These are phyloP conservation scores for Sclerotinia spermophila DNA, from an alignment of 2,329 filamentous ascomycete genomes.

Conservation along the genomic window DNA sequence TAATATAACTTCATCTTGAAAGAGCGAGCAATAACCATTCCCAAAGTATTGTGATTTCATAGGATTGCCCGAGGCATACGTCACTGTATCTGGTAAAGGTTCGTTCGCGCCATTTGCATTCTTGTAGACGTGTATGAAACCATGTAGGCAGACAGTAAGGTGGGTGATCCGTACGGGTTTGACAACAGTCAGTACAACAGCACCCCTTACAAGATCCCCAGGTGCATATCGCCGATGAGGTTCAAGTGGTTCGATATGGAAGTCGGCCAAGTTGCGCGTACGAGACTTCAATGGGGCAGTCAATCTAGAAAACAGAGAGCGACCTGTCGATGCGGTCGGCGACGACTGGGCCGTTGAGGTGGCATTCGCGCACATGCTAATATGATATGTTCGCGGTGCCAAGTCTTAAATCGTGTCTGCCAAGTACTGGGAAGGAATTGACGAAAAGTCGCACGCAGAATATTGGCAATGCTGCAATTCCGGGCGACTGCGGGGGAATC, in stretches of 20 bases:
- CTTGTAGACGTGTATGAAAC: constrained; percentile 76
- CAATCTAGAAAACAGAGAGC: constrained; percentile 41
- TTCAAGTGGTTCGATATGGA: constrained; percentile 72
- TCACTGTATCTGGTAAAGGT: constrained; percentile 38
- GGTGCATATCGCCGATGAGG: constrained; percentile 73
- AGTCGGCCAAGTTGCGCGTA: constrained; percentile 68
- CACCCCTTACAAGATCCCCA: constrained; percentile 69
- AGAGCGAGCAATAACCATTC: constrained; percentile 75
- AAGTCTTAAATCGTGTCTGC: constrained; percentile 26
- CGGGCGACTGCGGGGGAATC: constrained; percentile 15
- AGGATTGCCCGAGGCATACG: constrained; percentile 39
- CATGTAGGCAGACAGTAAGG: constrained; percentile 72
- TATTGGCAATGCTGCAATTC: constrained; percentile 15
- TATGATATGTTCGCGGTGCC: constrained; percentile 25
- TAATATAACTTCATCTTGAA: constrained; percentile 76
- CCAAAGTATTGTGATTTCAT: constrained; percentile 57
- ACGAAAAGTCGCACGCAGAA: constrained; percentile 15
- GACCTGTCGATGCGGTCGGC: constrained; percentile 29
- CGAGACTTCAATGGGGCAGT: constrained; percentile 44
- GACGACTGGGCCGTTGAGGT: constrained; percentile 29
- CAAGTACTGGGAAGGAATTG: constrained; percentile 27
- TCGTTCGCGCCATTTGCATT: constrained; percentile 55
- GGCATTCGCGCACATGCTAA: constrained; percentile 37
- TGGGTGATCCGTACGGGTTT: constrained; percentile 77
- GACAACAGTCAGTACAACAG: constrained; percentile 67